A percentile compares a stretch with the other conserved stretches of the same genome.
Evolutionary conservation across 495 filamentous ascomycete species (phyloP).

Genomic region (Filosporella fistucella): DNA sequence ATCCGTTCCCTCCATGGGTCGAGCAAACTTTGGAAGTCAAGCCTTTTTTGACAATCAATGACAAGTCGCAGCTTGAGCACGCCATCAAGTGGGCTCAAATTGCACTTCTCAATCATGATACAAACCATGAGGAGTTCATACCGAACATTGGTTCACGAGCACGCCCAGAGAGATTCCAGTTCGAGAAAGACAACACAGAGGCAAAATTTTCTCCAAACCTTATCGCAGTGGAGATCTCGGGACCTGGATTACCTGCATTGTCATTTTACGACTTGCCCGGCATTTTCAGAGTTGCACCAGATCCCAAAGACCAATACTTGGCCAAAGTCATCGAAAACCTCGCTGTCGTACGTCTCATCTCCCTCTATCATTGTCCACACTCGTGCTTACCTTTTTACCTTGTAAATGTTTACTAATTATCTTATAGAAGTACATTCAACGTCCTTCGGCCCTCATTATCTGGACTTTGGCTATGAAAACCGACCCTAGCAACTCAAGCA

Average conservation of each 20-base stretch:
- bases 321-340: slow-evolving; percentile 65
- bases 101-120: slow-evolving; percentile 62
- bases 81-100: slow-evolving; percentile 55
- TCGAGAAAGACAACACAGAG: slow-evolving; percentile 28
- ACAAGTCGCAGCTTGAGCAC: slow-evolving; percentile 16
- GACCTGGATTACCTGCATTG: slow-evolving; percentile 60
- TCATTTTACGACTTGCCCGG: slow-evolving; percentile 82
- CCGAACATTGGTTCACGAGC: slow-evolving; percentile 46
- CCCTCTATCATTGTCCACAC: no score
- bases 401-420: no score
- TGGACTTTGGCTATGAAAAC: slow-evolving; percentile 71
- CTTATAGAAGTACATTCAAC: slow-evolving; percentile 63
- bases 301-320: slow-evolving; percentile 51
- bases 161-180: slow-evolving; percentile 6
- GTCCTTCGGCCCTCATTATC: slow-evolving; percentile 64
- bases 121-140: slow-evolving; percentile 23
- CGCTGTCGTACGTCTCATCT: no score
- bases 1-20: slow-evolving; percentile 42
- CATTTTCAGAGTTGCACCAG: slow-evolving; percentile 56
- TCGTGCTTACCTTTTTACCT: no score
- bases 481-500: slow-evolving; percentile 68
- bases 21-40: slow-evolving; percentile 19
- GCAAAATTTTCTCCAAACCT: slow-evolving; percentile 77
- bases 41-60: slow-evolving; percentile 20
- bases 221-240: slow-evolving; percentile 67